phyloP scores from a whole-genome alignment of 176 grass and related monocot genomes.

The Hsuehochloa calcarea region DNA sequence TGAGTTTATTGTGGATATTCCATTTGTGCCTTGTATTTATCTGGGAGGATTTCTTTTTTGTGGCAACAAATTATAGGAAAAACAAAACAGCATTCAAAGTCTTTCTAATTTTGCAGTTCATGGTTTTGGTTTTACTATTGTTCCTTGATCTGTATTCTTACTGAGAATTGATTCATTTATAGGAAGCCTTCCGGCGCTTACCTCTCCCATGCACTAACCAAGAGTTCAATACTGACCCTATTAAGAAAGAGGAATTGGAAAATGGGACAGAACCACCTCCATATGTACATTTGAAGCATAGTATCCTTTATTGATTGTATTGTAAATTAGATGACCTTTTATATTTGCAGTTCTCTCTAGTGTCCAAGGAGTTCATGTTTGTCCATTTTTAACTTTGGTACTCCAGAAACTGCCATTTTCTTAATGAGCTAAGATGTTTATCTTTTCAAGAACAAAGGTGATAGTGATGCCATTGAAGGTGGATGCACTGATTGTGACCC shows the following conservation, averaged over 20 bases:
- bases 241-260: conserved; percentile 42
- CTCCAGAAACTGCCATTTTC: conserved; percentile 15
- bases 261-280: conserved; percentile 52
- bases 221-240: conserved; percentile 66
- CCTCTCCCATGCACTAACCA: conserved; percentile 72
- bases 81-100: background rate
- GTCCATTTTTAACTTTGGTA: background rate
- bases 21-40: background rate
- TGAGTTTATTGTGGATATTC: background rate
- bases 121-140: conserved; percentile 16
- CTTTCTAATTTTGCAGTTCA: conserved; percentile 17
- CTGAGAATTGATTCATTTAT: conserved; percentile 32
- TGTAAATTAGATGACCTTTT: background rate
- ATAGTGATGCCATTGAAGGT: conserved; percentile 39
- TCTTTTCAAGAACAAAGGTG: conserved; percentile 75
- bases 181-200: conserved; percentile 77
- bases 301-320: conserved; percentile 60
- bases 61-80: background rate
- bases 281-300: conserved; percentile 72
- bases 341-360: background rate
- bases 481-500: conserved; percentile 63
- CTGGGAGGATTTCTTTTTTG: conserved; percentile 13
- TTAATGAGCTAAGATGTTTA: conserved; percentile 67
- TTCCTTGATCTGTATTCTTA: background rate
- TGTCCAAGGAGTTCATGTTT: background rate